Percentiles rank a stretch among this genome's conserved stretches.
These are phyloP conservation scores for Termitomyces sp. DNA, from an alignment of 768 basidiomycete species.

Conservation along the genomic window DNA sequence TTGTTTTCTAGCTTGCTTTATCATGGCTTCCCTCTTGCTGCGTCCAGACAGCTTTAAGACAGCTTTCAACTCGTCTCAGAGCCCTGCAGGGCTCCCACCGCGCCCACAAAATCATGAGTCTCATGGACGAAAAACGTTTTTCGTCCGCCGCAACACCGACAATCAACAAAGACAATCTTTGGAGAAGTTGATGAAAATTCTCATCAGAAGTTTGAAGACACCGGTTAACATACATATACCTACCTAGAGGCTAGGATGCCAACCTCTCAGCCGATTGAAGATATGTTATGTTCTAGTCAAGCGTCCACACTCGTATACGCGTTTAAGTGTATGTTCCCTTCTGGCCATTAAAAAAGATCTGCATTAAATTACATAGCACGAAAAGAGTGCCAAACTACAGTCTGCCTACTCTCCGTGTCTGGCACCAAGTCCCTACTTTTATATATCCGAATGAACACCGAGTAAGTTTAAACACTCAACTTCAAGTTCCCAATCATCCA, in stretches of 20 bases:
- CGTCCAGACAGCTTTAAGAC: too few relatives aligned
- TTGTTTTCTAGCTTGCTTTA: neutral
- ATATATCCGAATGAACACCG: neutral
- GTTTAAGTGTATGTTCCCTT: too few relatives aligned
- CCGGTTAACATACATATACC: too few relatives aligned
- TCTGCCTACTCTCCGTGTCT: neutral
- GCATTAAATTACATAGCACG: conserved; percentile 5
- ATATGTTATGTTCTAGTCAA: neutral
- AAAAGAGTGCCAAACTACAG: neutral
- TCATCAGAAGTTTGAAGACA: neutral
- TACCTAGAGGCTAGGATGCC: too few relatives aligned
- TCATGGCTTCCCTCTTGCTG: too few relatives aligned
- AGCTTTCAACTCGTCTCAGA: too few relatives aligned
- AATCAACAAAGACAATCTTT: neutral
- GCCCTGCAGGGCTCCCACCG: neutral
- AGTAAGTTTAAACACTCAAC: neutral
- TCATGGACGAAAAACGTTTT: conserved; percentile 2
- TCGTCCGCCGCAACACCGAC: neutral
- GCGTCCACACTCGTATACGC: neutral
- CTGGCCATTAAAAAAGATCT: neutral
- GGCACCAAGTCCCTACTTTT: neutral
- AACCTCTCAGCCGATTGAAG: too few relatives aligned
- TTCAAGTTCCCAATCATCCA: neutral
- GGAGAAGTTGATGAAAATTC: neutral
- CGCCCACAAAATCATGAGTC: neutral